phyloP scores from a whole-genome alignment of 768 basidiomycete species.

The Tubosaeta sp. region DNA sequence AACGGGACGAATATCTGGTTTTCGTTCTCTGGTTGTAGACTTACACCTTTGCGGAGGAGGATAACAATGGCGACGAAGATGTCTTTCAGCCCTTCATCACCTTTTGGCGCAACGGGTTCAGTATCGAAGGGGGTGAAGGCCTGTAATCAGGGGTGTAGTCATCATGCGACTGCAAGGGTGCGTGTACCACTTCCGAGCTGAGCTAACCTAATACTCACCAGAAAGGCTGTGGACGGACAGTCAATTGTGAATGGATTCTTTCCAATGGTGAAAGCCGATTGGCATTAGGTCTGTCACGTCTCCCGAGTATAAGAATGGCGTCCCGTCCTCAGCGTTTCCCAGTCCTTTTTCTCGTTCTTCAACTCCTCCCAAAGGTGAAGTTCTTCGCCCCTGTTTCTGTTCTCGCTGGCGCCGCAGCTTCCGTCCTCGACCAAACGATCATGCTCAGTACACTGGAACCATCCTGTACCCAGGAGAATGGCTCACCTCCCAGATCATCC shows the following conservation, averaged over 20 bases:
- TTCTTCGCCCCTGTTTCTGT: conserved; percentile 3
- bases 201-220: neutral
- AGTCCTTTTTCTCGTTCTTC: neutral
- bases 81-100: conserved; percentile 70
- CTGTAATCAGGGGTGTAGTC: too few species aligned
- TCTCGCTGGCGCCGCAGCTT: conserved; percentile 3
- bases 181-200: neutral
- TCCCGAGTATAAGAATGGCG: neutral
- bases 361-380: conserved; percentile 14
- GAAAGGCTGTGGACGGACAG: neutral
- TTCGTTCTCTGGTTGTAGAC: neutral
- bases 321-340: neutral
- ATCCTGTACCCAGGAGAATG: conserved; percentile 13
- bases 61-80: conserved; percentile 47
- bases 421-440: conserved; percentile 27
- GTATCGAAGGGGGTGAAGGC: conserved; percentile 76
- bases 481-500: conserved; percentile 17
- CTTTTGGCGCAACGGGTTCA: conserved; percentile 93
- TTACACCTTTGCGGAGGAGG: neutral
- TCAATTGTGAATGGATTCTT: neutral
- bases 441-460: conserved; percentile 22
- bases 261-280: neutral
- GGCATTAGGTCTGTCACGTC: neutral
- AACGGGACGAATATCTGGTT: conserved; percentile 15
- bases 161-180: too few species aligned